Evolutionary conservation across 805 yeast genomes (phyloP), one percentile per base, ranked within the genome.

Genomic region (Ascoidea tarda): DNA sequence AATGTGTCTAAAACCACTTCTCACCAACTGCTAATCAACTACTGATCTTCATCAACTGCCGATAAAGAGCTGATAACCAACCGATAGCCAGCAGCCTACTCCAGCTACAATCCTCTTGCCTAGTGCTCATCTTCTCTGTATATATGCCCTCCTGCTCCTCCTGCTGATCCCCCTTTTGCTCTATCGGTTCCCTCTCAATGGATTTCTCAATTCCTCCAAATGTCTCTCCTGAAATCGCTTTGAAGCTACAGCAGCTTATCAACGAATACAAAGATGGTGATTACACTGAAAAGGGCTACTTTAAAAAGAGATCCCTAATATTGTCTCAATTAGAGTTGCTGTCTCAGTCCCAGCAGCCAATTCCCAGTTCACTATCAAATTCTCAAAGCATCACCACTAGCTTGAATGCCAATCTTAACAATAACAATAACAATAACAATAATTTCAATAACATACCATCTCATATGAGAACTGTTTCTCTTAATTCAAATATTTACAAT

Each of bases 231-330:
- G 62, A 58, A 5, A 51, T 69, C 1, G 73, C 67, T 51, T 62
- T 63, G 42, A 66, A 66, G 56, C 64, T 81, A 21, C 61, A 63
- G 33, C 72, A 69, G 46, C 67, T 81, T 33, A 69, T 71, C 12
- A 60, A 66, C 6, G 87, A 81, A 55, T 79, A 69, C 55, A 71
- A 72, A 57, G 89, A 84, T 44, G 91, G 88, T 1, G 82, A 81
- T 54, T 68, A 85, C 53, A 84, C 93, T 0, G 82, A 75, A 49
- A 85, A 84, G 61, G 91, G 93, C 1, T 85, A 81, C 62, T 69
- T 71, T 47, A 82, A 77, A 58, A 82, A 80, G 55, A 38, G 44
- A 38, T 38, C 44, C 4, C 14, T 38, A 38, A 38, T 38, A 10
- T 38, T 38, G 60, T 50, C 5, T 51, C 52, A 49, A 50, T 51